Conservation (phyloP, 1,139 yeast species). For the Blastobotrys apis region DNA sequence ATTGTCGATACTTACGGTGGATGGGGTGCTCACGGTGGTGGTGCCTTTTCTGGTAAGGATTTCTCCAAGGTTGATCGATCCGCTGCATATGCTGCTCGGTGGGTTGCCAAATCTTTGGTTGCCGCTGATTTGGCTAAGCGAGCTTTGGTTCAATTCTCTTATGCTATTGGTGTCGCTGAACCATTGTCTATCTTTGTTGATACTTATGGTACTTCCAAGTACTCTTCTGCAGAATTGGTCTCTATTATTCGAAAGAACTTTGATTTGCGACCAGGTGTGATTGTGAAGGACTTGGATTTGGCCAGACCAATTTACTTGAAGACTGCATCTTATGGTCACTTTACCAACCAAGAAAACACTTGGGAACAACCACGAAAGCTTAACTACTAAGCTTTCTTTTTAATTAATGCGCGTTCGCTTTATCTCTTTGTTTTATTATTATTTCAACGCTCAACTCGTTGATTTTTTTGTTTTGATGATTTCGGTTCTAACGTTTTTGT, state of each 20-base stretch:
- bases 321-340: conserved; percentile 99
- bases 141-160: conserved; percentile 96
- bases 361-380: conserved; percentile 98
- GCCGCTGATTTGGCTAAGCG: conserved; percentile 94
- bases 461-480: conserved; percentile 17
- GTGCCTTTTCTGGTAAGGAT: conserved; percentile 99
- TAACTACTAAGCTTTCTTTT: conserved; percentile 48
- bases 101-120: conserved; percentile 98
- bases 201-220: conserved; percentile 94
- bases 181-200: conserved; percentile 97
- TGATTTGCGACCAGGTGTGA: conserved; percentile 98
- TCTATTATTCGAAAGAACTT: conserved; percentile 88
- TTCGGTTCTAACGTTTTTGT: conserved; percentile 3
- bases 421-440: conserved; percentile 7
- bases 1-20: conserved; percentile 99
- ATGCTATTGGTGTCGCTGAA: conserved; percentile 99
- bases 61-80: conserved; percentile 99
- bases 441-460: conserved; percentile 31
- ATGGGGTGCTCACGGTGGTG: conserved; percentile 99
- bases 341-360: conserved; percentile 97
- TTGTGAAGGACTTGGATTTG: conserved; percentile 91
- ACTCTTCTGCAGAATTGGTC: conserved; percentile 84
- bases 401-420: not conserved
- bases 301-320: conserved; percentile 99
- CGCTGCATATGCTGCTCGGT: conserved; percentile 99